These are phyloP conservation scores for Daldinia sp. DNA, from an alignment of 2,329 filamentous ascomycete genomes.

Conservation along the genomic window DNA sequence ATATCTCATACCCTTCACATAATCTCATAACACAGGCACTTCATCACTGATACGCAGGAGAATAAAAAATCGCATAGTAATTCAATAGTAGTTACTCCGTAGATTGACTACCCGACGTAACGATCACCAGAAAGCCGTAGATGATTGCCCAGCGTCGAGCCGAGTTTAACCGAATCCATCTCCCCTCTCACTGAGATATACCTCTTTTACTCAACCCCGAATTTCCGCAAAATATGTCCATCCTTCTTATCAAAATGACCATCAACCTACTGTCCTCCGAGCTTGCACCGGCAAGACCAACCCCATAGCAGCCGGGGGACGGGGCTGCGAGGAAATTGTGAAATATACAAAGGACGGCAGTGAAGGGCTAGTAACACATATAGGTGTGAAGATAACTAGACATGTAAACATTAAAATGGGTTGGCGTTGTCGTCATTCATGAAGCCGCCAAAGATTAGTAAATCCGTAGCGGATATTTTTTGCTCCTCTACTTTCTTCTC, in stretches of 20 bases:
- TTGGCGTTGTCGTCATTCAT: slow-evolving; percentile 43
- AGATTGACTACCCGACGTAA: slow-evolving; percentile 29
- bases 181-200: slow-evolving; percentile 15
- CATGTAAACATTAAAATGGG: slow-evolving; percentile 49
- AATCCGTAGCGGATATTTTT: slow-evolving; percentile 25
- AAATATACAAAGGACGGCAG: slow-evolving; percentile 44
- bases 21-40: neutral
- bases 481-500: slow-evolving; percentile 30
- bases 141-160: slow-evolving; percentile 20
- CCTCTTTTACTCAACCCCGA: slow-evolving; percentile 10
- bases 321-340: slow-evolving; percentile 39
- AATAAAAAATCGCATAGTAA: neutral
- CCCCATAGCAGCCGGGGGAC: slow-evolving; percentile 41
- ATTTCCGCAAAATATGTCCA: slow-evolving; percentile 19
- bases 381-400: slow-evolving; percentile 40
- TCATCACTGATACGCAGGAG: neutral
- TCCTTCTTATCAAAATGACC: slow-evolving; percentile 17
- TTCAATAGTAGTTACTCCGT: slow-evolving; percentile 16
- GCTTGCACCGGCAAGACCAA: slow-evolving; percentile 12
- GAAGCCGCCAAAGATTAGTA: slow-evolving; percentile 35
- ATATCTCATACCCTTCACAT: neutral
- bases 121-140: slow-evolving; percentile 19
- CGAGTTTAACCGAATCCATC: slow-evolving; percentile 7
- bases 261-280: slow-evolving; percentile 24
- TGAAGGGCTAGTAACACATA: slow-evolving; percentile 41